These are phyloP conservation scores for Talaromyces stipitatus DNA, from an alignment of 495 filamentous ascomycete species.

Conservation along the genomic window DNA sequence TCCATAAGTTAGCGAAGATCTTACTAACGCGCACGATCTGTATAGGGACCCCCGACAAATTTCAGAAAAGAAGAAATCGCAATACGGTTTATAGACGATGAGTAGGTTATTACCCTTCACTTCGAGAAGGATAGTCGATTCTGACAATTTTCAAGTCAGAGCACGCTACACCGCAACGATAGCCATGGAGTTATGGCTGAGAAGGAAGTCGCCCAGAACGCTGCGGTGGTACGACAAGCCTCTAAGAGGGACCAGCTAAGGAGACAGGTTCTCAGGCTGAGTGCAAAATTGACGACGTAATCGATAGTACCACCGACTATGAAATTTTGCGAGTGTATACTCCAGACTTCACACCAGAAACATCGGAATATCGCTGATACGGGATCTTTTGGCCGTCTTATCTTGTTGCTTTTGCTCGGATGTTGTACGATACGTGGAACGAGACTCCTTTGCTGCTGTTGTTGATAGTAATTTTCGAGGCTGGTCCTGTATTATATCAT, in stretches of 20 bases:
- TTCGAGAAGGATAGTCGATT: constrained; percentile 12
- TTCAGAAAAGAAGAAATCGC: constrained; percentile 40
- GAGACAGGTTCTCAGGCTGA: constrained; percentile 26
- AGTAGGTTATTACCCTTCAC: constrained; percentile 26
- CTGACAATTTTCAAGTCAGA: constrained; percentile 27
- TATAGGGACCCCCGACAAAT: constrained; percentile 35
- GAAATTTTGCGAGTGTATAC: not conserved
- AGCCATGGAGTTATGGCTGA: constrained; percentile 24
- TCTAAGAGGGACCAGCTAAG: constrained; percentile 26
- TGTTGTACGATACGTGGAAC: not conserved
- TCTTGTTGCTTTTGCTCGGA: constrained; percentile 12
- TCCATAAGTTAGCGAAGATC: not conserved
- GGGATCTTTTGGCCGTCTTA: constrained; percentile 21
- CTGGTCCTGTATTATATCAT: constrained; percentile 7
- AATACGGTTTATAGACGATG: constrained; percentile 33
- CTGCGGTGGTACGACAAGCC: constrained; percentile 18
- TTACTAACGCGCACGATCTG: not conserved
- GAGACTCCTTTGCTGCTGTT: not conserved
- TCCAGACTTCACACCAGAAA: constrained; percentile 30
- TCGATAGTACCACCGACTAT: not conserved
- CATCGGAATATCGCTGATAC: constrained; percentile 39
- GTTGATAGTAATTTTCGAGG: constrained; percentile 3
- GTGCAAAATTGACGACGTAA: constrained; percentile 14
- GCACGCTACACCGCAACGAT: constrained; percentile 30
- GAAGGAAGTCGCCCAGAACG: constrained; percentile 22